Conservation (phyloP, 441 rosid genomes). For the Biscutella laevigata region DNA sequence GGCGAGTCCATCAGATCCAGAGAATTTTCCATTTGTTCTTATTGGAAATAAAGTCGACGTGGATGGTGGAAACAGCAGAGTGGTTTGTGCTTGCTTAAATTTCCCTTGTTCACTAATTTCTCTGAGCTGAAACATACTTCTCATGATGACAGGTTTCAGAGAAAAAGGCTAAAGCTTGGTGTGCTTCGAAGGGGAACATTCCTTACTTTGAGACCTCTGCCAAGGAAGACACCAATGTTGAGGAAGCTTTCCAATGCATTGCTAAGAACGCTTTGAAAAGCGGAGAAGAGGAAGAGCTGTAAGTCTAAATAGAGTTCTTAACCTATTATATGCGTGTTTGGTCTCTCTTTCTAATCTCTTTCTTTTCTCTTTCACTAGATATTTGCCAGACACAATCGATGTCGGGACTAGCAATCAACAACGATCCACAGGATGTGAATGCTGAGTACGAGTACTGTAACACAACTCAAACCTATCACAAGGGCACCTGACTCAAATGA, state of each 20-base stretch:
- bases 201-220: constrained; percentile 97
- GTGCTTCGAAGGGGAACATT: constrained; percentile 88
- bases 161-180: constrained; percentile 88
- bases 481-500: too few species aligned
- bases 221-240: constrained; percentile 87
- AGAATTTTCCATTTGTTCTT: constrained; percentile 64
- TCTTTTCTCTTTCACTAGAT: too few species aligned
- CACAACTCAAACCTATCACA: too few species aligned
- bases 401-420: constrained; percentile 55
- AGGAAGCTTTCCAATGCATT: constrained; percentile 84
- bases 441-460: too few species aligned
- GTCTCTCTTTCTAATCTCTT: too few species aligned
- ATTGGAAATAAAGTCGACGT: constrained; percentile 60
- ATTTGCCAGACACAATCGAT: constrained; percentile 76
- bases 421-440: constrained; percentile 69
- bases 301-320: too few species aligned
- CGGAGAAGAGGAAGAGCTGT: constrained; percentile 90
- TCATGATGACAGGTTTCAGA: too few species aligned
- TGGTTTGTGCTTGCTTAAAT: too few species aligned
- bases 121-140: too few species aligned
- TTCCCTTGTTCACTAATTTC: too few species aligned
- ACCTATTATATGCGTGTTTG: too few species aligned
- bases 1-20: constrained; percentile 72
- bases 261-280: constrained; percentile 84
- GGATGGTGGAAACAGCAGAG: constrained; percentile 65